Evolutionary conservation across 371 early-diverging fungal species (phyloP), one percentile per base, ranked within the genome.

Genomic region (Apophysomyces ossiformis): DNA sequence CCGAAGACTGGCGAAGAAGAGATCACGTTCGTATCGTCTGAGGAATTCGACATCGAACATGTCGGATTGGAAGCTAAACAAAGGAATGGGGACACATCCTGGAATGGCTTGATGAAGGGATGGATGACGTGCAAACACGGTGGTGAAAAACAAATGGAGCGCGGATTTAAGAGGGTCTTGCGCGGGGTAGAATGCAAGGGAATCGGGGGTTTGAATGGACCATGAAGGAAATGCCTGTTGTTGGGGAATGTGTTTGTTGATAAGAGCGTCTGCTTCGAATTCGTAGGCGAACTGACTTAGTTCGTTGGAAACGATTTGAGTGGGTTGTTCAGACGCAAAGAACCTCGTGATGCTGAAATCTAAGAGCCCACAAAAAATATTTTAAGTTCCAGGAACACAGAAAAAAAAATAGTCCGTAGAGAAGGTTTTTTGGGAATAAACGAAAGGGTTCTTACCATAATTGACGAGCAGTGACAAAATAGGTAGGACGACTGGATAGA

Each of bases 81-180:
- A 61, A 3, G 82, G 82, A 16, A 82, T 77, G 1, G 79, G 79
- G 46, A 74, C 64, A 37, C 79, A 79, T 7, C 69, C 68, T 7
- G 82, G 79, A 46, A 79, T 74, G 50, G 74, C 72, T 56, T 72
- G 68, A 58, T 79, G 76, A 16, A 70, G 69, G 9, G 72, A 64
- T n/a, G 79, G 79, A 66, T 82, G 79, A 15, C 61, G 57, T 46
- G 82, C 79, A 69, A 82, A 82, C 5, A 77, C 61, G 21, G 82
- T 77, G 37, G 76, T 57, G 47, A 82, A 82, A 59, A 82, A 82
- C 8, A 82, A 64, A 62, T 82, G 82, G 60, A 77, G 74, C 7
- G 79, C 82, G 15, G 79, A 73, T 9, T 77, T 61, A 8, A 74
- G 63, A 12, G 78, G 70, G 35, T 82, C 79, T 60, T 75, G 78